Base-by-base conservation (phyloP, 805 yeast species). In the Sugiyamaella qingdaonensis region DNA sequence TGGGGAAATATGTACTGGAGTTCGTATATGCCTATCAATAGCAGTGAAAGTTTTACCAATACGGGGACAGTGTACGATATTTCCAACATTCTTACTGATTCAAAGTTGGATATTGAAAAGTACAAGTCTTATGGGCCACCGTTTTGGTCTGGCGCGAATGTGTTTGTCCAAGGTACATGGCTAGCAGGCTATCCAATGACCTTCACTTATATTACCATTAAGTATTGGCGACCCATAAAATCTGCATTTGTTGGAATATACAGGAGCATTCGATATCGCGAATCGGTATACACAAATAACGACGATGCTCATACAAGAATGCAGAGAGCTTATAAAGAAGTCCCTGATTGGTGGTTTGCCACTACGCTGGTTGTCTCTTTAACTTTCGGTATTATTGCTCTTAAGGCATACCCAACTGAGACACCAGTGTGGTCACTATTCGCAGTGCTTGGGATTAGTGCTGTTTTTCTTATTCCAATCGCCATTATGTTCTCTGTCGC, bases 261-360 rank as follows among this genome's bases (percentile, higher is more conserved):
- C 41, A 16, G 27, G 27, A 58, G 58, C 1, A 10, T 52, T 11
- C 33, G 31, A 7, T 39, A 36, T 11, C 36, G 49, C 31, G 47
- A 43, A 19, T 36, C 49, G n/a, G 34, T 19, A 46, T 46, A 32
- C 36, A 27, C 39, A 16, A 42, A 50, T 32, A 46, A 58, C 47
- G 32, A 51, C 19, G 63, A 60, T 48, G 54, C 48, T 16, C 53
- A 51, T 46, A 50, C 55, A 10, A 47, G 54, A 35, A 43, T 56
- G 56, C 55, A 59, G 51, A 21, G 58, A 5, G 43, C 47, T 4
- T 84, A 84, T 65, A 75, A 76, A 21, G 88, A 85, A 57, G 88
- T 83, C 18, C 94, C 92, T 1, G 86, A 81, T 58, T 81, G 84
- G 83, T 83, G 88, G 87, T 84, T 78, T 31, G 51, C 79, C n/a